Evolutionary conservation across 345 rosid species (phyloP), one percentile per base, ranked within the genome.

Genomic region (Arabis alpina): DNA sequence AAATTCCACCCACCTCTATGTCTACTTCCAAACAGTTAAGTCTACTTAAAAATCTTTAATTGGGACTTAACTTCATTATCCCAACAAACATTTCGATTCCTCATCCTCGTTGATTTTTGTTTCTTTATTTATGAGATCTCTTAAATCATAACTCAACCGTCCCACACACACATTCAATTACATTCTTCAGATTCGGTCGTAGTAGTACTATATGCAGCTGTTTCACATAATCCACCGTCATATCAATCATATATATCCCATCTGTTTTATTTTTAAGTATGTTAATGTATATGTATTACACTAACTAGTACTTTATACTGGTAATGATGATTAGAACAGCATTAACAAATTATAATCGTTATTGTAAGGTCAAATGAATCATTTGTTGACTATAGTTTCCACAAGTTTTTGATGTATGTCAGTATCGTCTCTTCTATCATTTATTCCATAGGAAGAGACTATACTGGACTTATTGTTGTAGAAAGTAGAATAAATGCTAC

Each of bases 1-100:
- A 48, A 76, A 69, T 76, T 70, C 54, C 75, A 76, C 53, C 79
- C 6, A 76, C 79, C 71, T 64, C 10, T 64, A 49, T 76, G 75
- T 76, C 79, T 36, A 68, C 70, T 64, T 64, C 54, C 8, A 40
- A 48, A 69, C 74, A 54, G 66, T 32, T 75, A 59, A 59, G 69
- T 61, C 44, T 61, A 66, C 64, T 48, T 54, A 10, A 41, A 13
- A 13, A 54, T 58, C 37, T 68, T 61, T 48, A 68, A 68, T 63
- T 54, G 61, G 19, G 60, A 30, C 70, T 75, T 61, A 60, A 55
- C 47, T 75, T 54, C 74, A 28, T 62, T 62, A 62, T 75, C 65
- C 52, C 74, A 75, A 58, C 74, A 24, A 48, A 68, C 64, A 37
- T 53, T 11, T 48, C 45, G 4, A 54, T 56, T 24, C 39, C 39